Percentiles rank a stretch among this genome's conserved stretches.
phyloP scores from a whole-genome alignment of 495 filamentous ascomycete genomes.

The Aspergillus haitiensis region DNA sequence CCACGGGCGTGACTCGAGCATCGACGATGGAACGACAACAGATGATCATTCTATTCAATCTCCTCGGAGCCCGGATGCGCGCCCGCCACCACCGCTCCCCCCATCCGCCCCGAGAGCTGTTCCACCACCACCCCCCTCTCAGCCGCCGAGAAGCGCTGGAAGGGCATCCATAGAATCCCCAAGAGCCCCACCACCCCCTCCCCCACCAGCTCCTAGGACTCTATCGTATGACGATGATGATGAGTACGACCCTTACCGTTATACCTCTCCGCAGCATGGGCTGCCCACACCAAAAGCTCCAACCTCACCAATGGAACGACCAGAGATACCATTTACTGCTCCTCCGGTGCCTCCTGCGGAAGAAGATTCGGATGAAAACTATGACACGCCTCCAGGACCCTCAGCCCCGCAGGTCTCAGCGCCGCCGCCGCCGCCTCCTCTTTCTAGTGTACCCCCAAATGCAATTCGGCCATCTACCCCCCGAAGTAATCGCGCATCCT shows the following conservation, averaged over 20 bases:
- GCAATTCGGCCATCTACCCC: conserved; percentile 42
- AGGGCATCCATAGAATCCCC: conserved; percentile 65
- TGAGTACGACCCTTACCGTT: conserved; percentile 74
- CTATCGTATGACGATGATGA: conserved; percentile 56
- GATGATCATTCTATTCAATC: conserved; percentile 54
- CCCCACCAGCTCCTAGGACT: conserved; percentile 38
- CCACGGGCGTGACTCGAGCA: conserved; percentile 74
- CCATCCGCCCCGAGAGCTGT: conserved; percentile 51
- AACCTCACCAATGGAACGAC: conserved; percentile 25
- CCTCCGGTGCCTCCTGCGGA: conserved; percentile 34
- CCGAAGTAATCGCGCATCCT: conserved; percentile 59
- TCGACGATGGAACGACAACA: conserved; percentile 57
- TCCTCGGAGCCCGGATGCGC: conserved; percentile 44
- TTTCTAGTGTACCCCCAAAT: conserved; percentile 37
- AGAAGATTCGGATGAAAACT: conserved; percentile 51
- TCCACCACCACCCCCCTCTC: conserved; percentile 55
- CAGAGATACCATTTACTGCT: conserved; percentile 25
- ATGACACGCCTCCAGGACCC: conserved; percentile 55
- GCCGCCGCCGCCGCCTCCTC: conserved; percentile 35
- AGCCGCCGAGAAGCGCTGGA: conserved; percentile 47
- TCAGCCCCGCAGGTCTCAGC: conserved; percentile 40
- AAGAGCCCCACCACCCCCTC: conserved; percentile 63
- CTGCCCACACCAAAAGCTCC: conserved; percentile 35
- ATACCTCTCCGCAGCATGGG: conserved; percentile 51
- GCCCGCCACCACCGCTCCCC: conserved; percentile 61